These are phyloP conservation scores for Didymellaceae sp. DNA, from an alignment of 2,329 filamentous ascomycete species.

Conservation along the genomic window DNA sequence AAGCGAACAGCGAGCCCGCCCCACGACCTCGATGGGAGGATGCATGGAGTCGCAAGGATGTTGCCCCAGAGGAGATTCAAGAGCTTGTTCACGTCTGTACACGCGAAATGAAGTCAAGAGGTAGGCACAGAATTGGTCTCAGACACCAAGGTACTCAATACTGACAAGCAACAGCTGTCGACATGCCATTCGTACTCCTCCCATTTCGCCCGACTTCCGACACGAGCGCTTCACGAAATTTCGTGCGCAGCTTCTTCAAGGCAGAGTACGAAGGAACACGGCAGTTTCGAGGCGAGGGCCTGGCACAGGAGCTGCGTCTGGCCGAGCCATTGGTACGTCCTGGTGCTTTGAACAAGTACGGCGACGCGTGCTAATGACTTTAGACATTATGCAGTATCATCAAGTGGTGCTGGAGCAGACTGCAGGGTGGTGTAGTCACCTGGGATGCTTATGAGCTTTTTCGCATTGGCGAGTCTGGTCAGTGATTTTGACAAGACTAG, in stretches of 20 bases:
- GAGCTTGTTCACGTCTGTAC: slow-evolving; percentile 86
- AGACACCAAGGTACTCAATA: slow-evolving; percentile 4
- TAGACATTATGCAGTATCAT: slow-evolving; percentile 91
- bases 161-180: slow-evolving; percentile 67
- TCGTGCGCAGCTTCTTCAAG: slow-evolving; percentile 91
- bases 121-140: slow-evolving; percentile 57
- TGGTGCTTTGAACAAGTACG: slow-evolving; percentile 5
- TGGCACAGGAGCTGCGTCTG: slow-evolving; percentile 87
- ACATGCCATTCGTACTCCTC: slow-evolving; percentile 89
- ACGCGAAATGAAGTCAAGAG: slow-evolving; percentile 90
- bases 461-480: slow-evolving; percentile 91
- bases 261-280: slow-evolving; percentile 64
- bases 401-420: slow-evolving; percentile 98
- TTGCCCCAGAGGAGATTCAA: slow-evolving; percentile 89
- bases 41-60: slow-evolving; percentile 80
- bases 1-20: slow-evolving; percentile 33
- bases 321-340: slow-evolving; percentile 85
- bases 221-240: slow-evolving; percentile 87
- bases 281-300: slow-evolving; percentile 68
- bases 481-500: slow-evolving; percentile 23
- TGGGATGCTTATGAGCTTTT: slow-evolving; percentile 98
- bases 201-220: slow-evolving; percentile 95
- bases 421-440: slow-evolving; percentile 88
- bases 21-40: slow-evolving; percentile 86
- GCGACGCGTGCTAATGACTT: slow-evolving; percentile 27